Evolutionary conservation across 2,329 filamentous ascomycete genomes (phyloP).

Genomic region (Amesomyces nigricolor): DNA sequence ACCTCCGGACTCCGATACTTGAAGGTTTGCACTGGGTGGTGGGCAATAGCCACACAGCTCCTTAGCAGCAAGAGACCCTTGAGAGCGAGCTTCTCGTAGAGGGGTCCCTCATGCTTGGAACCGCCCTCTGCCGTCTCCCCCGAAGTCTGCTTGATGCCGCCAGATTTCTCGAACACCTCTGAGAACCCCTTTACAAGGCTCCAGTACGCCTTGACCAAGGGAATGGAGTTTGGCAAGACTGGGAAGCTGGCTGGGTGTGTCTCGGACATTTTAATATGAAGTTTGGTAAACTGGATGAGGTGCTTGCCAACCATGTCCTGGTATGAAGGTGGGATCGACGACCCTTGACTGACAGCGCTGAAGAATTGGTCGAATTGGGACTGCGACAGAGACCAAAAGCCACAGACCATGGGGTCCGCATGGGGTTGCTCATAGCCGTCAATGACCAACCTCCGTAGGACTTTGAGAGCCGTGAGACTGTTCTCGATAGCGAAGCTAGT

Average conservation of each 20-base stretch:
- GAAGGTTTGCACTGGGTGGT: conserved; percentile 74
- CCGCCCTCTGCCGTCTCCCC: conserved; percentile 37
- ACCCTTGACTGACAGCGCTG: conserved; percentile 52
- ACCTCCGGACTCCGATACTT: conserved; percentile 70
- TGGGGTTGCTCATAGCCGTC: conserved; percentile 81
- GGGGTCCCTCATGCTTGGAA: conserved; percentile 51
- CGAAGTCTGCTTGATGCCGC: conserved; percentile 46
- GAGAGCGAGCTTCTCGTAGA: conserved; percentile 73
- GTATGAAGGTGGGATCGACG: conserved; percentile 47
- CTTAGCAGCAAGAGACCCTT: conserved; percentile 78
- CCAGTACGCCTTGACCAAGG: conserved; percentile 81
- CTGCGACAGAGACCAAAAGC: conserved; percentile 76
- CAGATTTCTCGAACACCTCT: conserved; percentile 61
- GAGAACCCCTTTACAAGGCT: conserved; percentile 70
- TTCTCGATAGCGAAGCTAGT: conserved; percentile 64
- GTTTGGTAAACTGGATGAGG: conserved; percentile 81
- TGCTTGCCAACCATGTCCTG: conserved; percentile 73
- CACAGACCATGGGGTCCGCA: conserved; percentile 65
- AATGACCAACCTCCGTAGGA: conserved; percentile 71
- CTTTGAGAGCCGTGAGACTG: conserved; percentile 73
- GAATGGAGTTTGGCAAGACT: conserved; percentile 70
- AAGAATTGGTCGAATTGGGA: conserved; percentile 74
- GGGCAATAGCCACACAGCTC: conserved; percentile 78
- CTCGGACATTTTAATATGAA: conserved; percentile 81
- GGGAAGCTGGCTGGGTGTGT: conserved; percentile 77